Evolutionary conservation across 164 flowering plant genomes (phyloP).

Genomic region (Macadamia tetraphylla): DNA sequence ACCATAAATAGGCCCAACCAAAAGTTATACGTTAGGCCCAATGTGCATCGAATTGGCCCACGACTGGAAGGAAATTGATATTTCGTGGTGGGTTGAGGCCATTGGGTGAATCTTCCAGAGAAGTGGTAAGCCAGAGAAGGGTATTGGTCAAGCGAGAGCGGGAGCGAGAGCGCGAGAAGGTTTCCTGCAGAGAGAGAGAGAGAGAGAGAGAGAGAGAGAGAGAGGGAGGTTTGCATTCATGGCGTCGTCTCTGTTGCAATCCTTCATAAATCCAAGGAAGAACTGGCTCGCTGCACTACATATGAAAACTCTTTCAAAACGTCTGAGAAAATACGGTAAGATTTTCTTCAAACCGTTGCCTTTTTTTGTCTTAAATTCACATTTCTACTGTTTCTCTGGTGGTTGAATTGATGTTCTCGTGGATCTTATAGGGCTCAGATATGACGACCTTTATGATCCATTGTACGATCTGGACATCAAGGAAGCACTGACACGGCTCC

Average conservation of each 20-base stretch:
- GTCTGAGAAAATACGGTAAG: constrained; percentile 77
- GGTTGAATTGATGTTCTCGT: not conserved
- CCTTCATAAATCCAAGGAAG: constrained; percentile 51
- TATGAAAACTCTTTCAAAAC: constrained; percentile 52
- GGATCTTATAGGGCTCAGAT: constrained; percentile 52
- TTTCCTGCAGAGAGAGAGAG: too few species aligned
- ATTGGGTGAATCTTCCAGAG: not conserved
- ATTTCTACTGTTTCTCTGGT: constrained; percentile 4
- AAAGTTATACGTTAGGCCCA: too few species aligned
- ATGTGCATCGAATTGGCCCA: too few species aligned
- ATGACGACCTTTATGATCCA: constrained; percentile 88
- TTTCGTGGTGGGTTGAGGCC: too few species aligned
- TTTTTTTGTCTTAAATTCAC: not conserved
- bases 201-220: constrained; percentile 16
- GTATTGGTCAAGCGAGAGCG: too few species aligned
- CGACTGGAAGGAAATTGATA: not conserved
- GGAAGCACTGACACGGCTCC: constrained; percentile 83
- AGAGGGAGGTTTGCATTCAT: constrained; percentile 16
- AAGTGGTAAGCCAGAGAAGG: not conserved
- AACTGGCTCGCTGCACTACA: constrained; percentile 66
- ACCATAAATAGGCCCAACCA: too few species aligned
- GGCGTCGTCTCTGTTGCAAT: constrained; percentile 43
- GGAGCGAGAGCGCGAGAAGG: too few species aligned
- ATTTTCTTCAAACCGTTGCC: not conserved
- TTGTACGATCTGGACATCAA: constrained; percentile 71